phyloP scores from a whole-genome alignment of 306 rosid species.

The Quercus ilex region DNA sequence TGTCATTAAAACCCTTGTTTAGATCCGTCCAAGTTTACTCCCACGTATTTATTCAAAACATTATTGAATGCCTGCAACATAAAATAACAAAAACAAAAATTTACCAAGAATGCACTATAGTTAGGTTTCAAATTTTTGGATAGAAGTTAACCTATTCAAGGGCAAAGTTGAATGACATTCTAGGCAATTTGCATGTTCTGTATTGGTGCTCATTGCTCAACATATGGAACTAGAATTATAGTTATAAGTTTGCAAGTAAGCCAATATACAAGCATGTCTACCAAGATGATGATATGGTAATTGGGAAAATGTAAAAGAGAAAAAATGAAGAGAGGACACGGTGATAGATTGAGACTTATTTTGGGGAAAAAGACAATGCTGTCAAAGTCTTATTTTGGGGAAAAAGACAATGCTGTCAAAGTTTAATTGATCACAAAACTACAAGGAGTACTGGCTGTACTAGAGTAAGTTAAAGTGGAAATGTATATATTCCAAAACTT shows the following conservation, averaged over 20 bases:
- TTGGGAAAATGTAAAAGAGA: slow-evolving; percentile 27
- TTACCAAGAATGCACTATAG: background rate
- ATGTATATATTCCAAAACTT: background rate
- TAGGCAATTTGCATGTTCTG: slow-evolving; percentile 21
- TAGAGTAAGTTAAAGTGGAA: background rate
- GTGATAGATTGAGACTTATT: slow-evolving; percentile 19
- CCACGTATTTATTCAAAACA: slow-evolving; percentile 77
- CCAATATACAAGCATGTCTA: slow-evolving; percentile 40
- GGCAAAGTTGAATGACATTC: slow-evolving; percentile 14
- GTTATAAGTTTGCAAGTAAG: slow-evolving; percentile 41
- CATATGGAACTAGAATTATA: slow-evolving; percentile 35
- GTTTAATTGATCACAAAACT: slow-evolving; percentile 12
- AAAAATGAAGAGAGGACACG: slow-evolving; percentile 38
- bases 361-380: background rate
- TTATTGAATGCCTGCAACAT: slow-evolving; percentile 72
- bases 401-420: background rate
- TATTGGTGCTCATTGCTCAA: background rate
- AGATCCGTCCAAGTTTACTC: slow-evolving; percentile 57
- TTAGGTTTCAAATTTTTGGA: slow-evolving; percentile 3
- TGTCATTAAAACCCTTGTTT: slow-evolving; percentile 45
- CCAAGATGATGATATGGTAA: slow-evolving; percentile 33
- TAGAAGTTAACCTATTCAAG: slow-evolving; percentile 11
- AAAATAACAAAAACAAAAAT: background rate
- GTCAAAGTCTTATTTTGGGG: background rate
- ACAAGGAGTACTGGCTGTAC: background rate